These are phyloP conservation scores for Epichloe sp. DNA, from an alignment of 2,329 filamentous ascomycete species.

Conservation along the genomic window DNA sequence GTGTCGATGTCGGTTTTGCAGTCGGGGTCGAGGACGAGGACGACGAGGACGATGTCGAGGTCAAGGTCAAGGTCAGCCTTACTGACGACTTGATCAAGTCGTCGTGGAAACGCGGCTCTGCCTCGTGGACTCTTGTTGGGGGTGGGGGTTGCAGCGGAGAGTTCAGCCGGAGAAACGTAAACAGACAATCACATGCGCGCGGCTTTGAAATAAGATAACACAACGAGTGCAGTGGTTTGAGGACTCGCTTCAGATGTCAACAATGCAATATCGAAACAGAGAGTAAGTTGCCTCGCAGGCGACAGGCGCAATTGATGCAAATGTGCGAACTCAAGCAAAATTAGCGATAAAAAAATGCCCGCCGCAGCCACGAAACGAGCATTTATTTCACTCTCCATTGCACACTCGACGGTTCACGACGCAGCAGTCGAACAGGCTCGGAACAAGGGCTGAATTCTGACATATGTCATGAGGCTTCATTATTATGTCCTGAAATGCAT, in stretches of 20 bases:
- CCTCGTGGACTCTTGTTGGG: background rate
- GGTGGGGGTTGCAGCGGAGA: too few species aligned
- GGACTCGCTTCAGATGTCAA: background rate
- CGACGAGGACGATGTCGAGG: background rate
- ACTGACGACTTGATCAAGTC: constrained; percentile 1
- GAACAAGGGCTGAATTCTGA: too few species aligned
- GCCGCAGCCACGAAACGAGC: too few species aligned
- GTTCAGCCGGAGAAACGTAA: too few species aligned
- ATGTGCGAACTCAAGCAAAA: background rate
- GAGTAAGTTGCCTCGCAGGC: background rate
- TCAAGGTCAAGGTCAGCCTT: background rate
- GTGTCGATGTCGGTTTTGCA: background rate
- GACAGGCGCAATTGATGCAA: background rate
- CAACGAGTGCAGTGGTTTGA: too few species aligned
- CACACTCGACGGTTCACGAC: too few species aligned
- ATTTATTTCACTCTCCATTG: too few species aligned
- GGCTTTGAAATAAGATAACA: too few species aligned
- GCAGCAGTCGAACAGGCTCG: too few species aligned
- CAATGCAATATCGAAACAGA: background rate
- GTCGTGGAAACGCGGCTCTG: background rate
- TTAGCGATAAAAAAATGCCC: background rate
- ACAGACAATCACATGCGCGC: too few species aligned
- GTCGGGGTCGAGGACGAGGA: background rate
- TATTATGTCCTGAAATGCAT: too few species aligned
- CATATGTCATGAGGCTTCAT: too few species aligned